Base-by-base conservation (phyloP, 768 basidiomycete genomes). In the Brasilioporus rufonigricans region DNA sequence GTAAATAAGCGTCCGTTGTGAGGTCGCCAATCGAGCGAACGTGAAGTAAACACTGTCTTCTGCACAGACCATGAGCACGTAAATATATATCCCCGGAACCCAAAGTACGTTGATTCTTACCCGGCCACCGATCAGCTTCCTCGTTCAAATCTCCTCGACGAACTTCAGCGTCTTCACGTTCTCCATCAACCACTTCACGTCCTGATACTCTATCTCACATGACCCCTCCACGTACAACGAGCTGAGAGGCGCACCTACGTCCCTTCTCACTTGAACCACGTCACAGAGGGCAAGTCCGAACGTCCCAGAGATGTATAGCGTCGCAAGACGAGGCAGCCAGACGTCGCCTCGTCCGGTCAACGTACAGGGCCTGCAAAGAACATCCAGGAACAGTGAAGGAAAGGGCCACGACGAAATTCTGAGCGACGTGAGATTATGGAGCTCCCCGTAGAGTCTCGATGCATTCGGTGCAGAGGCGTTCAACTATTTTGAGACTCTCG, bases 401-500 rank as follows among this genome's bases (percentile, higher is more conserved):
- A 14, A 14, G 33, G 33, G 6, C 16, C 16, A 14, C 18, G 35
- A 14, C 6, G 35, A 2, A 7, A 16, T 16, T 36, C 16, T 67
- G 47, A 89, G 66, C 44, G 64, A 56, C 55, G 72, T 68, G 24
- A 90, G 67, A 46, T 77, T 77, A 3, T 60, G 66, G 23, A 88
- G 73, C 58, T 83, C 77, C 19, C 60, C 68, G 51, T 81, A 76
- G 62, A 87, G 26, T 36, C 35, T 14, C 14, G 35, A 36, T 57
- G 26, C 68, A 67, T 0, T 61, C 50, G 19, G 52, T 31, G 48
- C 70, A 67, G 1, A 77, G 77, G 39, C 87, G 69, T 16, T 76
- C 76, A 1, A 73, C 64, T 39, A 90, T 66, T 63, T 83, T 82
- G 48, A 89, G 72, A 52, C 73, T 68, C 49, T 80, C 73, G 44